Conservation (phyloP, 768 basidiomycete species). For the Mycena latifolia region DNA sequence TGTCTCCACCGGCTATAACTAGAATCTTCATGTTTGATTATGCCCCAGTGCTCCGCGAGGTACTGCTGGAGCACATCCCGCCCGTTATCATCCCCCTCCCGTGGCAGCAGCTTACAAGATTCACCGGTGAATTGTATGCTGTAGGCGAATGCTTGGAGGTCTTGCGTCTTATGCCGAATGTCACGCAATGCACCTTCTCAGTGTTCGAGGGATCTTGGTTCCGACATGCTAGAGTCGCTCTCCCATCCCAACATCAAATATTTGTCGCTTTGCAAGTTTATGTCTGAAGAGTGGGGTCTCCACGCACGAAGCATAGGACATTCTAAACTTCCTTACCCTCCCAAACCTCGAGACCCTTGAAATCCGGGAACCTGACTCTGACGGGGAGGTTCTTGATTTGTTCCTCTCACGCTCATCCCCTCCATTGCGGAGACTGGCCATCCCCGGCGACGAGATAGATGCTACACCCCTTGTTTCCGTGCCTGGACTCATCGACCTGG, state of each 20-base stretch:
- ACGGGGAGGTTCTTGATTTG: neutral
- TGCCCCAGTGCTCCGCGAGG: neutral
- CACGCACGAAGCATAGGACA: too few relatives aligned
- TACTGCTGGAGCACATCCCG: neutral
- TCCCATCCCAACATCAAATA: neutral
- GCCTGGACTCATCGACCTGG: neutral
- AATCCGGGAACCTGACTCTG: neutral
- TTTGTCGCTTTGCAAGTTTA: too few relatives aligned
- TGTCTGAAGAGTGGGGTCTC: too few relatives aligned
- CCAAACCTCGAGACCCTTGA: neutral
- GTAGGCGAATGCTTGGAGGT: slow-evolving; percentile 6
- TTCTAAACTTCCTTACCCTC: neutral
- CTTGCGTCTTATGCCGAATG: slow-evolving; percentile 8
- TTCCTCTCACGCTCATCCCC: neutral
- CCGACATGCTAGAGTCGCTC: neutral
- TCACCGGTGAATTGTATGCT: slow-evolving; percentile 14
- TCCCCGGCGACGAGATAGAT: neutral
- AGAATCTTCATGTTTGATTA: neutral
- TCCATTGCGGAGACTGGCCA: neutral
- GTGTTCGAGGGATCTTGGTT: neutral
- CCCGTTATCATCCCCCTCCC: slow-evolving; percentile 7
- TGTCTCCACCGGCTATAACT: neutral
- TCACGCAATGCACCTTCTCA: slow-evolving; percentile 9
- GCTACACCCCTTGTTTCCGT: neutral
- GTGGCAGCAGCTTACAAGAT: slow-evolving; percentile 21